Base-by-base conservation (phyloP, 257 asterid species). In the Knoxia roxburghii region DNA sequence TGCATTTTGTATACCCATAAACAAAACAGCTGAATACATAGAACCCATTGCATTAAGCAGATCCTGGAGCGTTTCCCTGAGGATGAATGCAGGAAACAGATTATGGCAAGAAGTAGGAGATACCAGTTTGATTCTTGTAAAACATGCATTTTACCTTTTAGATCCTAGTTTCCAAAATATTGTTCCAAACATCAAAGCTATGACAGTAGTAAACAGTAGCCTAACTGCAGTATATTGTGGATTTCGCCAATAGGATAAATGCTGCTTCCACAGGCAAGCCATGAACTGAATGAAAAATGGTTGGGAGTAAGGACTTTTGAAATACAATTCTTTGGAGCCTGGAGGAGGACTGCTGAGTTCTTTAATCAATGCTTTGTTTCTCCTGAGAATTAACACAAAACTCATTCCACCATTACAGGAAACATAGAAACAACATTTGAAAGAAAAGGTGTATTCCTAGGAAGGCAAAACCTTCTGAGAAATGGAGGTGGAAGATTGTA, bases 181-280 rank as follows among this genome's bases (percentile, higher is more conserved):
- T 14, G 95, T 76, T 68, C 98, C 98, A 15, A 89, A 81, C 82
- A 84, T 74, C 59, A 91, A 5, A 0, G 95, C 95, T 5, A 89
- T 82, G 66, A 83, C 73, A 9, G 79, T 72, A 30, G 98, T 89
- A 66, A 89, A 91, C 29, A 85, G 72, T 32, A 89, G 73, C 66
- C 92, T 83, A 32, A 91, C 90, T 23, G 95, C 96, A 2, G 86
- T 84, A 77, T 87, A 86, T 17, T 88, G 80, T 1, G 97, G 89
- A 72, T 92, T 92, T 72, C 86, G 55, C 96, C 92, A 92, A 68
- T 83, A 92, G 1, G 98, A 89, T 77, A 85, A 77, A 52, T 79
- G 84, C 35, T 89, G 96, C 75, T 89, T 92, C 96, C 90, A 87
- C 1, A 92, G 73, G 75, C 97, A 92, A 64, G 95, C 97, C 66